Evolutionary conservation across 2,329 filamentous ascomycete species (phyloP).

Genomic region (Aspergillus quadrilineatus): DNA sequence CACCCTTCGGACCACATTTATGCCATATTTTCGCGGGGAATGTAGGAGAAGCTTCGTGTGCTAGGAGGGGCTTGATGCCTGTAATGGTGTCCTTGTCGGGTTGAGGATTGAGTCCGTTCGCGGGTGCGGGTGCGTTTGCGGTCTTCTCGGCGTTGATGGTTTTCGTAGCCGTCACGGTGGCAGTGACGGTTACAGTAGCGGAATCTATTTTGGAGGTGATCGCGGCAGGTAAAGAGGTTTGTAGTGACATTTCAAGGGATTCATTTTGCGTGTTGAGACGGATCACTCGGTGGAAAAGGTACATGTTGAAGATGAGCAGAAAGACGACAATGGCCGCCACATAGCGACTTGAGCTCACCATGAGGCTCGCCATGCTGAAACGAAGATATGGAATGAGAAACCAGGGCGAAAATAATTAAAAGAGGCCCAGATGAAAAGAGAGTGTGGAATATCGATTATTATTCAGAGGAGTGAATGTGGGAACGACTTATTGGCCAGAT

Average conservation of each 20-base stretch:
- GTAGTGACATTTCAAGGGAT: conserved; percentile 5
- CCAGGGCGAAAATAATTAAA: neutral
- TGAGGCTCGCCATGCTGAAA: conserved; percentile 1
- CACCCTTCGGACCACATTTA: conserved; percentile 16
- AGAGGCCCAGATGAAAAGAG: neutral
- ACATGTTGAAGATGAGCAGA: conserved; percentile 16
- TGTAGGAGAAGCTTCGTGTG: neutral
- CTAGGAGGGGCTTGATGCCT: neutral
- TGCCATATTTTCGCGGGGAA: conserved; percentile 19
- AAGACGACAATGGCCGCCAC: conserved; percentile 7
- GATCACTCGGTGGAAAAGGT: conserved; percentile 15
- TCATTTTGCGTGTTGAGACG: conserved; percentile 10
- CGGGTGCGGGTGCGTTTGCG: neutral
- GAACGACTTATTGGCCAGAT: neutral
- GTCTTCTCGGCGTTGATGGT: conserved; percentile 1
- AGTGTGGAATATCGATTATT: neutral
- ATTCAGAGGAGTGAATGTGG: conserved; percentile 1
- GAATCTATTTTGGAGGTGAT: conserved; percentile 4
- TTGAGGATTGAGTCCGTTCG: neutral
- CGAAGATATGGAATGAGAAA: neutral
- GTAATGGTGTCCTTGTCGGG: neutral
- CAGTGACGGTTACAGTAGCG: conserved; percentile 11
- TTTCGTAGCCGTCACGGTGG: conserved; percentile 2
- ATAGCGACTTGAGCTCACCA: conserved; percentile 10
- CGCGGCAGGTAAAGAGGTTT: conserved; percentile 6